These are phyloP conservation scores for Anaeromyces robustus DNA, from an alignment of 192 early-diverging fungal species.

Conservation along the genomic window DNA sequence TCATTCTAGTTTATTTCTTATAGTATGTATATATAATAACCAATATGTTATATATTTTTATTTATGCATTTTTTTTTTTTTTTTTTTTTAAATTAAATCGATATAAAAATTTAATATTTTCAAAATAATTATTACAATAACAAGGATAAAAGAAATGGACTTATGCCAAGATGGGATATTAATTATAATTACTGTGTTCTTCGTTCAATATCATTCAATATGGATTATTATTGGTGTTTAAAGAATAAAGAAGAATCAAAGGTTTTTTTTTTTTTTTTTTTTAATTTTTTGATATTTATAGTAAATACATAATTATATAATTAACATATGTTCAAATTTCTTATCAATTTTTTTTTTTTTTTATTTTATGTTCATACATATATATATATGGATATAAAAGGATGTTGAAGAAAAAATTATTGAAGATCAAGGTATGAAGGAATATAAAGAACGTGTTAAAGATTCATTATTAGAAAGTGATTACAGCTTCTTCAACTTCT, in stretches of 20 bases:
- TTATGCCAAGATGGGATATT: conserved; percentile 69
- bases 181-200: conserved; percentile 82
- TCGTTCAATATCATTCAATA: conserved; percentile 76
- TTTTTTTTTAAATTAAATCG: no score
- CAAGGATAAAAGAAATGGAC: conserved; percentile 50
- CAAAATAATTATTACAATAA: no score
- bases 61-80: no score
- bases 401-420: neutral
- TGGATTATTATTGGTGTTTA: conserved; percentile 82
- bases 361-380: no score
- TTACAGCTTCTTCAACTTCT: conserved; percentile 65
- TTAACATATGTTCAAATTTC: no score
- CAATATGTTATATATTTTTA: no score
- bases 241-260: neutral
- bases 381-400: neutral
- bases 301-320: no score
- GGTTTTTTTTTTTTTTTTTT: neutral
- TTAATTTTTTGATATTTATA: no score
- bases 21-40: no score
- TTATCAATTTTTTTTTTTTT: no score
- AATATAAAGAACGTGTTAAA: conserved; percentile 35
- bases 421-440: neutral
- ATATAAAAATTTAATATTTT: no score
- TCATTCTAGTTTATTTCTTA: no score
- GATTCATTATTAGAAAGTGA: conserved; percentile 34